Evolutionary conservation across 345 rosid genomes (phyloP).

Genomic region (Pugionium dolabratum): DNA sequence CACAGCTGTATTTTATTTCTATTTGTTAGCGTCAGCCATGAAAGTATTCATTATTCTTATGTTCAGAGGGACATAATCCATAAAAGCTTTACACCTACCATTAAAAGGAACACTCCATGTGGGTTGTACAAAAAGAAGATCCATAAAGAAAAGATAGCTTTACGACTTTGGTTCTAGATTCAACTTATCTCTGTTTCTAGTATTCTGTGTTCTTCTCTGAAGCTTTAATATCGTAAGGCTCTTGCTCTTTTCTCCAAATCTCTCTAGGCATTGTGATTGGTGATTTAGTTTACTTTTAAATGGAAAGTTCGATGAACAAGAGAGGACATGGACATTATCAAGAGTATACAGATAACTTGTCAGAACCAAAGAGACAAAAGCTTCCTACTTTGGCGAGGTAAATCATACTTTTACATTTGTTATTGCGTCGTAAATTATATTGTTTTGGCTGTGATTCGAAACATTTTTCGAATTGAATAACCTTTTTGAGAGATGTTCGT

Average conservation of each 20-base stretch:
- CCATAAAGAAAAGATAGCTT: conserved; percentile 1
- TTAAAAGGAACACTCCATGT: conserved; percentile 42
- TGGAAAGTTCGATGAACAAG: conserved; percentile 73
- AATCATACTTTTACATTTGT: conserved; percentile 15
- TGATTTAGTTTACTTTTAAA: conserved; percentile 39
- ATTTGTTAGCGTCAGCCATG: conserved; percentile 36
- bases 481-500: too few relatives aligned
- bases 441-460: conserved; percentile 7
- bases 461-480: not conserved
- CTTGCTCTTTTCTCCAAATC: conserved; percentile 31
- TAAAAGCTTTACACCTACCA: conserved; percentile 39
- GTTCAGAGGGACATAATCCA: conserved; percentile 42
- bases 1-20: conserved; percentile 17
- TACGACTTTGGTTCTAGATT: conserved; percentile 28
- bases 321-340: conserved; percentile 54
- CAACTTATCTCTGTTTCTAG: conserved; percentile 33
- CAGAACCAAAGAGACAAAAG: conserved; percentile 71
- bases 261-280: not conserved
- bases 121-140: conserved; percentile 31
- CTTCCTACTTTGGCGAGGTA: conserved; percentile 89
- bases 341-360: conserved; percentile 51
- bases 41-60: conserved; percentile 38
- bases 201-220: conserved; percentile 35
- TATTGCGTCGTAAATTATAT: too few relatives aligned
- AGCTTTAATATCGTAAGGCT: conserved; percentile 43